These are phyloP conservation scores for Wickerhamiella parazyma DNA, from an alignment of 805 yeast species.

Conservation along the genomic window DNA sequence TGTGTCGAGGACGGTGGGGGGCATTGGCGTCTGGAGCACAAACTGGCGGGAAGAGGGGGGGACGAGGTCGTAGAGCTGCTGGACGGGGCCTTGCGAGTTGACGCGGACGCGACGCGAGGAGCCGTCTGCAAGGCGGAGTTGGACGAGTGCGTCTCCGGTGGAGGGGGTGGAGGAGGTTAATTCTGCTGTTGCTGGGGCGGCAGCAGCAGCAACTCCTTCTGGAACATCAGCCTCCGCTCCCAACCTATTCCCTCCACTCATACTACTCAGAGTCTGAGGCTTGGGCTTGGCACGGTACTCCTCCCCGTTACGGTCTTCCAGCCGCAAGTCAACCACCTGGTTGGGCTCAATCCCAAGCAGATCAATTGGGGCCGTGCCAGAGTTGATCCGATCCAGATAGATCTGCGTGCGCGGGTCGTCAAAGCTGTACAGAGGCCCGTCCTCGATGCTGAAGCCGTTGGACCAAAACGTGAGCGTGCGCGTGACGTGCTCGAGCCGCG, in stretches of 20 bases:
- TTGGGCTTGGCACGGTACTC: constrained; percentile 59
- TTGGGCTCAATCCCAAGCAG: constrained; percentile 73
- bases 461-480: constrained; percentile 90
- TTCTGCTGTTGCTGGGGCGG: no score
- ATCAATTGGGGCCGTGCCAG: constrained; percentile 83
- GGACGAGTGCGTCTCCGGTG: constrained; percentile 59
- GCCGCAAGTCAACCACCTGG: constrained; percentile 86
- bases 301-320: constrained; percentile 69
- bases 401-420: constrained; percentile 84
- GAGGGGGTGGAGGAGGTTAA: constrained; percentile 3
- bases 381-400: constrained; percentile 64
- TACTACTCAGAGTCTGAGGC: constrained; percentile 44
- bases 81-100: constrained; percentile 49
- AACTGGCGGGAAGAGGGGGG: constrained; percentile 36
- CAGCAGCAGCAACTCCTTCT: no score
- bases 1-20: constrained; percentile 55
- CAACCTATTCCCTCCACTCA: constrained; percentile 68
- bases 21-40: constrained; percentile 66
- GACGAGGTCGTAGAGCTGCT: constrained; percentile 56
- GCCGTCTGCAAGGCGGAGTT: constrained; percentile 76
- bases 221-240: constrained; percentile 82
- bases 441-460: constrained; percentile 91
- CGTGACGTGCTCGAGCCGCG: constrained; percentile 36
- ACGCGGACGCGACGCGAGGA: constrained; percentile 42
- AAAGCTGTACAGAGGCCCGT: constrained; percentile 71